A percentile compares a stretch with the other conserved stretches of the same genome.
phyloP scores from a whole-genome alignment of 2,329 filamentous ascomycete genomes.

The Pseudopyrenochaeta lycopersici region DNA sequence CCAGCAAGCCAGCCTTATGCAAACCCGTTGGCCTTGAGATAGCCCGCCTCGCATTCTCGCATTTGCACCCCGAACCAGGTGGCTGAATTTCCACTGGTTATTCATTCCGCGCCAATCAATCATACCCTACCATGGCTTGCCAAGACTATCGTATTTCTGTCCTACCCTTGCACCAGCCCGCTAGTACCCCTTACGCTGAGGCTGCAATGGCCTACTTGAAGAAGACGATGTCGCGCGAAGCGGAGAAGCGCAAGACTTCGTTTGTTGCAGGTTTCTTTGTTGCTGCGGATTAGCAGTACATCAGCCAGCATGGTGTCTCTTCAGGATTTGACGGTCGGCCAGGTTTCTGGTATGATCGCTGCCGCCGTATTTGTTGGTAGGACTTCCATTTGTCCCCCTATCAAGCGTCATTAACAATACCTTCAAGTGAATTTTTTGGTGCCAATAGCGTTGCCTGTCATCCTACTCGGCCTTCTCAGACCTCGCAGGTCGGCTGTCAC shows the following conservation, averaged over 20 bases:
- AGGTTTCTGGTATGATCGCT: constrained; percentile 54
- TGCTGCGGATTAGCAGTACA: background rate
- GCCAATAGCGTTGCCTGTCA: constrained; percentile 11
- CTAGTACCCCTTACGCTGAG: background rate
- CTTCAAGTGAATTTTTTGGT: constrained; percentile 15
- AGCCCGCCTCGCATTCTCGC: constrained; percentile 1
- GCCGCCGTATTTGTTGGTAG: constrained; percentile 47
- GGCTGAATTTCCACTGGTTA: constrained; percentile 2
- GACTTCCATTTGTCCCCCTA: constrained; percentile 1
- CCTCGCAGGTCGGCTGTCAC: constrained; percentile 4
- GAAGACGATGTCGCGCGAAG: background rate
- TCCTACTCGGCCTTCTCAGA: constrained; percentile 11
- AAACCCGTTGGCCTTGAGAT: background rate
- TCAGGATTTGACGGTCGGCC: constrained; percentile 42
- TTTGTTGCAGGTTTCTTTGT: background rate
- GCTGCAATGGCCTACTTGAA: background rate
- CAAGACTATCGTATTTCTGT: background rate
- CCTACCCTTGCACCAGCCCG: background rate
- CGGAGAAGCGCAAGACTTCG: background rate
- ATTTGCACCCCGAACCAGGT: constrained; percentile 1
- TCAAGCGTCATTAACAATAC: background rate
- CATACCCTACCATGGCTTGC: background rate
- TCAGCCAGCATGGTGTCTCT: constrained; percentile 9
- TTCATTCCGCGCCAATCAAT: background rate
- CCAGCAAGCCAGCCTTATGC: background rate